Conservation (phyloP, 2,329 filamentous ascomycete genomes). For the Neofusicoccum cordaticola region DNA sequence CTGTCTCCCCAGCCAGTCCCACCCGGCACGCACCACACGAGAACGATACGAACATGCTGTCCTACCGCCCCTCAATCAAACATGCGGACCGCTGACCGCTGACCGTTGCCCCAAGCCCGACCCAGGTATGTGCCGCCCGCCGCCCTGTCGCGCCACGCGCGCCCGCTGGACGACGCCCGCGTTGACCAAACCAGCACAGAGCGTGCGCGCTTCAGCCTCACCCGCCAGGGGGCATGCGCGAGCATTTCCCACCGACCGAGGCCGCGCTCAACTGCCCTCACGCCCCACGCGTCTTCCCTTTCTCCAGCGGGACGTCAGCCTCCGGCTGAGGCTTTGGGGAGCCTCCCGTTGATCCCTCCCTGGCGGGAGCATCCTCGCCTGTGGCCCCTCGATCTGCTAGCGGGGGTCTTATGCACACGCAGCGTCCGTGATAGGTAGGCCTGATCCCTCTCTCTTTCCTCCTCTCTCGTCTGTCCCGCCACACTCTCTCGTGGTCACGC, state of each 20-base stretch:
- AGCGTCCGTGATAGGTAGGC: conserved; percentile 16
- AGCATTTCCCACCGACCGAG: conserved; percentile 1
- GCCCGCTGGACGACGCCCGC: background rate
- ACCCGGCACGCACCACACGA: conserved; percentile 1
- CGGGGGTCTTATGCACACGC: conserved; percentile 12
- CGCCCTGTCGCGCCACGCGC: conserved; percentile 5
- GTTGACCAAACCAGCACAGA: background rate
- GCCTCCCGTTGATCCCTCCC: conserved; percentile 11
- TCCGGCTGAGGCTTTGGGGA: background rate
- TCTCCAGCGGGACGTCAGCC: background rate
- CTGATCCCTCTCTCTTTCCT: background rate
- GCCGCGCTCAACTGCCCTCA: background rate
- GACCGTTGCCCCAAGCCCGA: conserved; percentile 3
- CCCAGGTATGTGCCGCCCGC: background rate
- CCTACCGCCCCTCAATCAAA: conserved; percentile 10
- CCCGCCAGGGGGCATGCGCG: background rate
- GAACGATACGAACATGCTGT: conserved; percentile 14
- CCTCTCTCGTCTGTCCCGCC: conserved; percentile 9
- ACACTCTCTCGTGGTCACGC: conserved; percentile 16
- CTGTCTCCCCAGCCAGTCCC: background rate
- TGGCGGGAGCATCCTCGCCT: conserved; percentile 13
- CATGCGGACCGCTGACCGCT: conserved; percentile 12
- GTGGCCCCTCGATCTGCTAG: conserved; percentile 11
- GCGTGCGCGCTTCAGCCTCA: conserved; percentile 6
- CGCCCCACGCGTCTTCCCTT: background rate